Conservation (phyloP, 768 basidiomycete genomes). For the Rhodotorula kratochvilovae region DNA sequence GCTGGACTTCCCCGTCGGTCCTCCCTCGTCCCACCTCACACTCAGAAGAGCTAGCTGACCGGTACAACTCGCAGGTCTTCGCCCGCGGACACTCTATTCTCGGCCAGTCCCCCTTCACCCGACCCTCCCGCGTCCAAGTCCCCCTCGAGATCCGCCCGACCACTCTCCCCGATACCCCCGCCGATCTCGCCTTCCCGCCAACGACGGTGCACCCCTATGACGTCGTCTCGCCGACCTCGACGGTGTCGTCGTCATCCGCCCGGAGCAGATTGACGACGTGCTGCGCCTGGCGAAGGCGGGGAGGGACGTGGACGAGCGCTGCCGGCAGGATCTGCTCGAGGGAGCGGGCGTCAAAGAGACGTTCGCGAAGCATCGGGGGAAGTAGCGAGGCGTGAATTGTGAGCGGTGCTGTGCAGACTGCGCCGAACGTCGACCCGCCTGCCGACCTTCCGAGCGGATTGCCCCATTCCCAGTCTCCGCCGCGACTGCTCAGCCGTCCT, state of each 20-base stretch:
- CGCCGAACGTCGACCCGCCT: too few relatives aligned
- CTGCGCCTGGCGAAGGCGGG: slow-evolving; percentile 59
- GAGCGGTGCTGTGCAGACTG: neutral
- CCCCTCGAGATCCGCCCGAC: slow-evolving; percentile 52
- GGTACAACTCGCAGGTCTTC: slow-evolving; percentile 54
- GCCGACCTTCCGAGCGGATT: too few relatives aligned
- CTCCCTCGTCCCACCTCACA: neutral
- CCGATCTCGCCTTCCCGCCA: slow-evolving; percentile 48
- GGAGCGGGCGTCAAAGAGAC: slow-evolving; percentile 70
- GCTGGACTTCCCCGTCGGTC: slow-evolving; percentile 60
- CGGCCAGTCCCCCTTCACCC: slow-evolving; percentile 77
- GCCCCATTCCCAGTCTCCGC: too few relatives aligned
- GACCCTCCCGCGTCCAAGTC: slow-evolving; percentile 69
- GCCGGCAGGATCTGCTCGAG: slow-evolving; percentile 67
- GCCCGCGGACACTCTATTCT: slow-evolving; percentile 75
- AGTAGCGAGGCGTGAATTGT: neutral
- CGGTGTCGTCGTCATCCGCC: slow-evolving; percentile 78
- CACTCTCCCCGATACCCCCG: slow-evolving; percentile 29
- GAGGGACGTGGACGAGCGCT: slow-evolving; percentile 63
- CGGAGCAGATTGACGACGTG: slow-evolving; percentile 56
- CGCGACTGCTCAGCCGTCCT: too few relatives aligned
- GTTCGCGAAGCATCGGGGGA: slow-evolving; percentile 70
- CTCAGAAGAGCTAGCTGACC: too few relatives aligned
- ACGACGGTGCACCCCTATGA: slow-evolving; percentile 68
- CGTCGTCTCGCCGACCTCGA: slow-evolving; percentile 81